phyloP scores from a whole-genome alignment of 306 rosid genomes.

The Astragalus membranaceus region DNA sequence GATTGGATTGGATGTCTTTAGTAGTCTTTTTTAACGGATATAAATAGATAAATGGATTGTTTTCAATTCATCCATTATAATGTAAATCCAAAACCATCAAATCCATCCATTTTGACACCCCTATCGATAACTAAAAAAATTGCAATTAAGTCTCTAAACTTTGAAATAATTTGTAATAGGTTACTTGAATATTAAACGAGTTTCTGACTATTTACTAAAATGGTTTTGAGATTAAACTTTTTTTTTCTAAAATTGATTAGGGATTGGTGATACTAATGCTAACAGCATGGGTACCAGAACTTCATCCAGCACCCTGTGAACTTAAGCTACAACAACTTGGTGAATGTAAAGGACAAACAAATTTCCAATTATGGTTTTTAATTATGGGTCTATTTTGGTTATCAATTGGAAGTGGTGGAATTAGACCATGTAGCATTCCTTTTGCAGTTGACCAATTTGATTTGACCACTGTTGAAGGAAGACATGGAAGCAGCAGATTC shows the following conservation, averaged over 20 bases:
- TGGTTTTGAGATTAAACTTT: too few species aligned
- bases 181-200: too few species aligned
- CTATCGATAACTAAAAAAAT: too few species aligned
- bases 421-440: slow-evolving; percentile 32
- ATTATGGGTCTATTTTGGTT: slow-evolving; percentile 29
- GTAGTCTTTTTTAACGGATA: too few species aligned
- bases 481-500: slow-evolving; percentile 39
- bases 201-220: too few species aligned
- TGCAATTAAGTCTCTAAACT: too few species aligned
- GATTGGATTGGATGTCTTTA: too few species aligned
- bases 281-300: slow-evolving; percentile 44
- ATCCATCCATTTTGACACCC: too few species aligned
- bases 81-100: too few species aligned
- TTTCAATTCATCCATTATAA: too few species aligned
- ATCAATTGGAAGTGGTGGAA: slow-evolving; percentile 27
- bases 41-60: too few species aligned
- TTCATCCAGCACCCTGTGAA: slow-evolving; percentile 59
- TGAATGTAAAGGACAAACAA: slow-evolving; percentile 25
- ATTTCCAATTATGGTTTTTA: slow-evolving; percentile 29
- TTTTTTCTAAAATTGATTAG: slow-evolving; percentile 20
- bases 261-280: slow-evolving; percentile 51
- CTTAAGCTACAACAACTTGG: not conserved
- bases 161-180: too few species aligned
- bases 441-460: slow-evolving; percentile 50
- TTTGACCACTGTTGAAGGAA: slow-evolving; percentile 38